Conservation (phyloP, 73 alveolate species). For the Blepharisma stoltei region DNA sequence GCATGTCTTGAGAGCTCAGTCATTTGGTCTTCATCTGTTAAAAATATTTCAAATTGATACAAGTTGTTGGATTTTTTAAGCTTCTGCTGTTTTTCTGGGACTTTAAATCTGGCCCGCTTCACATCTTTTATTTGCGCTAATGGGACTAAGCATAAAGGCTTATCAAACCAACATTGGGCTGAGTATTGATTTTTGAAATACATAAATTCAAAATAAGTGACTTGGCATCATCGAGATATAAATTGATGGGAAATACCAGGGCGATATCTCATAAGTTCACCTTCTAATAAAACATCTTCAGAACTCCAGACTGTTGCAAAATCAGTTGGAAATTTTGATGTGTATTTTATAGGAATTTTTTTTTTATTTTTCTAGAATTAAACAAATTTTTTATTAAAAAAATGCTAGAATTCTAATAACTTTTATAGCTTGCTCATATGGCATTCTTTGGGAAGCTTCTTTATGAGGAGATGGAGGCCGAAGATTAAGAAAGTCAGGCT, state of each 20-base stretch:
- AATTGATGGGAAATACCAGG: not conserved
- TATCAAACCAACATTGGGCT: not conserved
- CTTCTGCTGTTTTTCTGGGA: not conserved
- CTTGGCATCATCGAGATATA: constrained; percentile 13
- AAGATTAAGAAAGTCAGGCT: too few relatives aligned
- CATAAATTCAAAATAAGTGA: not conserved
- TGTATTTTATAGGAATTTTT: too few relatives aligned
- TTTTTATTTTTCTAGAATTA: too few relatives aligned
- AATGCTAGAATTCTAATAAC: too few relatives aligned
- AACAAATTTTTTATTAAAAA: too few relatives aligned
- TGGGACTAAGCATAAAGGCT: constrained; percentile 12
- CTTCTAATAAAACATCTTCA: not conserved
- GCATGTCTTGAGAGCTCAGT: not conserved
- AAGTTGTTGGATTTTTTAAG: not conserved
- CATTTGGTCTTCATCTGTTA: constrained; percentile 1
- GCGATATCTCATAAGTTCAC: constrained; percentile 19
- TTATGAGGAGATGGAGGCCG: too few relatives aligned
- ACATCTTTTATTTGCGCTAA: constrained; percentile 4
- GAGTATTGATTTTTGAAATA: constrained; percentile 4
- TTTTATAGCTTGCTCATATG: too few relatives aligned
- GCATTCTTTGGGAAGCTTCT: too few relatives aligned
- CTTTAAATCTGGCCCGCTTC: not conserved
- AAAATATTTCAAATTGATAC: constrained; percentile 1
- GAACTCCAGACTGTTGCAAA: too few relatives aligned
- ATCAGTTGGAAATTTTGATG: too few relatives aligned